Percentiles rank a stretch among this genome's conserved stretches.
Conservation (phyloP, 768 basidiomycete genomes). For the Termitomyces eurrhizus region DNA sequence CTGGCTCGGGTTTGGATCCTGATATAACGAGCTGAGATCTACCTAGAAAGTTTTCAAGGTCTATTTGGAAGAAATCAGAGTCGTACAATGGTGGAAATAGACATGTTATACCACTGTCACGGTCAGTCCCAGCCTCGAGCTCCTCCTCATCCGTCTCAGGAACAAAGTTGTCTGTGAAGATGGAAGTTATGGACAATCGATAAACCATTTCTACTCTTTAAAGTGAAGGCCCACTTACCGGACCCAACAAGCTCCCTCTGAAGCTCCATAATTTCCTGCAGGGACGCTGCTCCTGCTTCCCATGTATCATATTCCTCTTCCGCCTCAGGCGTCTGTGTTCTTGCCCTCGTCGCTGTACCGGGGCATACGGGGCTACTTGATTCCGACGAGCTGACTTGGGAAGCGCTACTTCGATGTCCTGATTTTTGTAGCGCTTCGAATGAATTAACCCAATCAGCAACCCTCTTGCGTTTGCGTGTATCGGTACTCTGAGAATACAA, state of each 20-base stretch:
- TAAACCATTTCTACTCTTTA: not conserved
- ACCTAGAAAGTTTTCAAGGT: conserved; percentile 4
- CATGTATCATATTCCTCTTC: conserved; percentile 21
- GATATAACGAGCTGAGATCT: not conserved
- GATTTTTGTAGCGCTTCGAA: not conserved
- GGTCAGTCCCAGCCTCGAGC: not conserved
- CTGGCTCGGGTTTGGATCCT: not conserved
- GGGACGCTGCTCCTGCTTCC: conserved; percentile 23
- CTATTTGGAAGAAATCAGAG: not conserved
- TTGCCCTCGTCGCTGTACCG: not conserved
- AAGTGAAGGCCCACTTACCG: conserved; percentile 2
- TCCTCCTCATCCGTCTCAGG: conserved; percentile 10
- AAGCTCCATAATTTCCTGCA: conserved; percentile 19
- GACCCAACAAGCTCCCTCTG: conserved; percentile 12
- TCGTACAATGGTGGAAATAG: too few relatives aligned
- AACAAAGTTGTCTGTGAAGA: conserved; percentile 9
- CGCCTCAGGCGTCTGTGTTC: conserved; percentile 5
- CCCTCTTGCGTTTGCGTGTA: conserved; percentile 12
- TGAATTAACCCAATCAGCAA: conserved; percentile 13
- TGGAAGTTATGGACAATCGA: not conserved
- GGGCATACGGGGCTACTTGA: not conserved
- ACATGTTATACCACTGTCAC: conserved; percentile 5
- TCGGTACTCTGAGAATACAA: conserved; percentile 9
- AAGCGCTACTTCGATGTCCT: not conserved
- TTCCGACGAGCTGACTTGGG: not conserved